Conservation (phyloP, 1,139 yeast genomes). For the Saccharomyces hybrid region DNA sequence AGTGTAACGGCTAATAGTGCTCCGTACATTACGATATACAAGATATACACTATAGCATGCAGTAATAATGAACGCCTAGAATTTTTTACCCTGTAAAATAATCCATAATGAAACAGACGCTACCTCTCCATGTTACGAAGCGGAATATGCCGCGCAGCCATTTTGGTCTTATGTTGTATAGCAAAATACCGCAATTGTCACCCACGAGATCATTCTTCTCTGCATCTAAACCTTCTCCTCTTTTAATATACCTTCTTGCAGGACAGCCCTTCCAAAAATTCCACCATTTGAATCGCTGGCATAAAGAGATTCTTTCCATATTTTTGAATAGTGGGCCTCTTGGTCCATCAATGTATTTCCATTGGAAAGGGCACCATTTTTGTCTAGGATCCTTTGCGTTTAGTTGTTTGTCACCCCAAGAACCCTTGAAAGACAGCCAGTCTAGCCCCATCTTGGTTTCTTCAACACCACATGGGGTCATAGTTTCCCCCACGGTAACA, state of each 20-base stretch:
- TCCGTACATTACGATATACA: background rate
- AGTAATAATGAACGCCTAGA: background rate
- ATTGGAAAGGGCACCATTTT: constrained; percentile 78
- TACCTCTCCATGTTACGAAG: constrained; percentile 61
- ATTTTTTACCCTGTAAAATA: constrained; percentile 42
- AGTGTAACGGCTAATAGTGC: background rate
- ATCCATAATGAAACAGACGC: constrained; percentile 55
- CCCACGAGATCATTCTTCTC: constrained; percentile 54
- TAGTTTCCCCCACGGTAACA: constrained; percentile 36
- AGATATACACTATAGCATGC: background rate
- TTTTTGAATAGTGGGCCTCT: constrained; percentile 80
- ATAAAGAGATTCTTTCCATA: constrained; percentile 57
- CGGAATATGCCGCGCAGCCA: constrained; percentile 45
- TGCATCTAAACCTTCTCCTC: constrained; percentile 67
- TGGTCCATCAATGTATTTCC: constrained; percentile 88
- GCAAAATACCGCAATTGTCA: constrained; percentile 46
- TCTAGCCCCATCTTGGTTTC: constrained; percentile 43
- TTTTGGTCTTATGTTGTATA: constrained; percentile 44
- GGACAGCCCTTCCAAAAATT: constrained; percentile 66
- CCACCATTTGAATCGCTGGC: constrained; percentile 87
- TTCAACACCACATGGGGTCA: constrained; percentile 28
- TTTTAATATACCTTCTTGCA: constrained; percentile 60
- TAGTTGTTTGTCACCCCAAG: constrained; percentile 84
- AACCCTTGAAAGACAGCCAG: constrained; percentile 76
- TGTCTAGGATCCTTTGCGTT: constrained; percentile 67